These are phyloP conservation scores for Albizia julibrissin DNA, from an alignment of 306 rosid species.

Conservation along the genomic window DNA sequence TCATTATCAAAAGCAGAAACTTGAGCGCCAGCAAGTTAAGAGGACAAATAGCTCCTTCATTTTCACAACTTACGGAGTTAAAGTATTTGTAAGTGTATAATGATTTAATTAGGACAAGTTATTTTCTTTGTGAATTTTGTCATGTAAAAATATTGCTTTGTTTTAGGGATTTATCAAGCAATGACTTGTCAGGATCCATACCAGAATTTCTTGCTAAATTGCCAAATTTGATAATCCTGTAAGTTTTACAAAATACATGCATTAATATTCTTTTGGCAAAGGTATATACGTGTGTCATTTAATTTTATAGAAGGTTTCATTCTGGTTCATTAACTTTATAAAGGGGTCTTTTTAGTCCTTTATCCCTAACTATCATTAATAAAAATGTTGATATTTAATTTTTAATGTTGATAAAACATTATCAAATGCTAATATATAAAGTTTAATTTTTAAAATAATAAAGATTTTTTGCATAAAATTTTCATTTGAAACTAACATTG, in stretches of 20 bases:
- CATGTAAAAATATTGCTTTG: neutral
- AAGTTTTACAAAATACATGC: neutral
- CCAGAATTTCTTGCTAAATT: constrained; percentile 38
- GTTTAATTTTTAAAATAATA: no score
- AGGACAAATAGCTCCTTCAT: neutral
- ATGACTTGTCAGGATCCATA: constrained; percentile 39
- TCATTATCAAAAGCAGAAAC: neutral
- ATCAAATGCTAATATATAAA: no score
- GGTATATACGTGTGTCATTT: no score
- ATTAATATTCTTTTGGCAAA: no score
- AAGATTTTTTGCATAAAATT: no score
- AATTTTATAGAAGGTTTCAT: no score
- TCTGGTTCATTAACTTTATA: no score
- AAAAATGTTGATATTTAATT: no score
- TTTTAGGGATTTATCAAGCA: constrained; percentile 47
- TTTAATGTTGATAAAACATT: no score
- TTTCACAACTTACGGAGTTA: neutral
- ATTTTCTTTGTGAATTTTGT: neutral
- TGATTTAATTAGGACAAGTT: neutral
- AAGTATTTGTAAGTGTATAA: constrained; percentile 11
- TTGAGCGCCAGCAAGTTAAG: neutral
- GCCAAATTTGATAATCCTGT: neutral
- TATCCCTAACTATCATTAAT: no score
- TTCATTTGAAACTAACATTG: no score
- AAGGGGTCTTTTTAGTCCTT: no score